Conservation (phyloP, 2,329 filamentous ascomycete species). For the Juglanconis oblonga region DNA sequence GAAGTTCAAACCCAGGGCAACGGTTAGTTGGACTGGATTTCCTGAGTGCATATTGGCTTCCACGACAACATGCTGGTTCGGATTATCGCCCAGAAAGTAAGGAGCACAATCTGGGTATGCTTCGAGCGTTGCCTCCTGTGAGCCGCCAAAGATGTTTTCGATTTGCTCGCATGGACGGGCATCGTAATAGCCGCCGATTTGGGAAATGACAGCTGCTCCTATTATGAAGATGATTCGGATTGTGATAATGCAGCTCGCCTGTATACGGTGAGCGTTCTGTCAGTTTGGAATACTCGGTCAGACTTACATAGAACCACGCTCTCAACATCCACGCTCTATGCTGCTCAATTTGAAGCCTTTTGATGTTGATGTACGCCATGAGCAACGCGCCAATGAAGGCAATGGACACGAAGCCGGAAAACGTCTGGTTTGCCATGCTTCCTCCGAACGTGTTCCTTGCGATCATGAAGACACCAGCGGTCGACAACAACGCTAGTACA, state of each 20-base stretch:
- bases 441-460: conserved; percentile 51
- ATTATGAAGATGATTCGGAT: conserved; percentile 46
- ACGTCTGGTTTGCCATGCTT: conserved; percentile 45
- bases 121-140: conserved; percentile 26
- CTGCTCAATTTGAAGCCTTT: conserved; percentile 58
- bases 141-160: conserved; percentile 32
- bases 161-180: conserved; percentile 46
- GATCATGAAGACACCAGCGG: conserved; percentile 52
- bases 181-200: conserved; percentile 24
- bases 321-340: conserved; percentile 63
- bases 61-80: conserved; percentile 26
- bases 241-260: conserved; percentile 50
- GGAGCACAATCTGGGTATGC: conserved; percentile 43
- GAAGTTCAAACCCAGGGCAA: conserved; percentile 46
- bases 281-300: not conserved
- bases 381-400: conserved; percentile 39
- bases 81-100: conserved; percentile 31
- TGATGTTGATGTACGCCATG: conserved; percentile 55
- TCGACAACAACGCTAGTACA: conserved; percentile 43
- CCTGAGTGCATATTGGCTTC: conserved; percentile 31
- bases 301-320: conserved; percentile 44
- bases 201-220: conserved; percentile 36
- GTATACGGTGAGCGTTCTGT: not conserved
- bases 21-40: conserved; percentile 30
- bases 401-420: conserved; percentile 40